A percentile compares a stretch with the other conserved stretches of the same genome.
Evolutionary conservation across 2,329 filamentous ascomycete genomes (phyloP).

Genomic region (Mycosphaerella sp.): DNA sequence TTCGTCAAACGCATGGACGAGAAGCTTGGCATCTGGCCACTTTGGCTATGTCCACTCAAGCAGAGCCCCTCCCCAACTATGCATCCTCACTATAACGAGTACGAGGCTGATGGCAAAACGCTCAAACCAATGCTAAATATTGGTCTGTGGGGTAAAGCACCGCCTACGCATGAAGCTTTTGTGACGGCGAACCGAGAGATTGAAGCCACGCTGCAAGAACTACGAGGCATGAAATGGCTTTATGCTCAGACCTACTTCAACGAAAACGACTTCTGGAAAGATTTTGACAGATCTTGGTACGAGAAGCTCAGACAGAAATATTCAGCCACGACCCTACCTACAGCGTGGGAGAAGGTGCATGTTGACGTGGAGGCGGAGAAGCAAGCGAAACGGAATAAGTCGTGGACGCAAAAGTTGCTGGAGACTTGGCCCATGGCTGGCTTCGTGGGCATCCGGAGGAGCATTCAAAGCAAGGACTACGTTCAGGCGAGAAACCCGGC

Average conservation of each 20-base stretch:
- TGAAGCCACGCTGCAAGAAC: conserved; percentile 53
- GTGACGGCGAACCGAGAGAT: conserved; percentile 54
- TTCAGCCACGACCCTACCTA: conserved; percentile 53
- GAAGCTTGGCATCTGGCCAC: conserved; percentile 41
- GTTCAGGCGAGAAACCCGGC: conserved; percentile 20
- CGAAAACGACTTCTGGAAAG: conserved; percentile 61
- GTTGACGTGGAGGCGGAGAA: conserved; percentile 36
- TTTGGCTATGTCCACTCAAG: conserved; percentile 46
- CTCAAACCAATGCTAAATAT: conserved; percentile 51
- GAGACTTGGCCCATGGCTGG: conserved; percentile 23
- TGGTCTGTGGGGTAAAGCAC: conserved; percentile 55
- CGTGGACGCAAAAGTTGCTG: conserved; percentile 40
- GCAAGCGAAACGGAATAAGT: conserved; percentile 44
- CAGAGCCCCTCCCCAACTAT: conserved; percentile 28
- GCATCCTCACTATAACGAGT: conserved; percentile 30
- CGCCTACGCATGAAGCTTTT: conserved; percentile 42
- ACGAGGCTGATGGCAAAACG: conserved; percentile 21
- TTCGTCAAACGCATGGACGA: conserved; percentile 42
- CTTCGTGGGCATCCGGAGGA: conserved; percentile 20
- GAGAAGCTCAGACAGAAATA: conserved; percentile 55
- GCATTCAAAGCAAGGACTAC: conserved; percentile 24
- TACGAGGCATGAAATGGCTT: conserved; percentile 62
- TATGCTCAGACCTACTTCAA: conserved; percentile 65
- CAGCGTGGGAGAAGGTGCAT: conserved; percentile 62
- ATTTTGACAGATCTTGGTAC: conserved; percentile 57